Conservation (phyloP, 805 yeast genomes). For the Spathaspora gorwiae region DNA sequence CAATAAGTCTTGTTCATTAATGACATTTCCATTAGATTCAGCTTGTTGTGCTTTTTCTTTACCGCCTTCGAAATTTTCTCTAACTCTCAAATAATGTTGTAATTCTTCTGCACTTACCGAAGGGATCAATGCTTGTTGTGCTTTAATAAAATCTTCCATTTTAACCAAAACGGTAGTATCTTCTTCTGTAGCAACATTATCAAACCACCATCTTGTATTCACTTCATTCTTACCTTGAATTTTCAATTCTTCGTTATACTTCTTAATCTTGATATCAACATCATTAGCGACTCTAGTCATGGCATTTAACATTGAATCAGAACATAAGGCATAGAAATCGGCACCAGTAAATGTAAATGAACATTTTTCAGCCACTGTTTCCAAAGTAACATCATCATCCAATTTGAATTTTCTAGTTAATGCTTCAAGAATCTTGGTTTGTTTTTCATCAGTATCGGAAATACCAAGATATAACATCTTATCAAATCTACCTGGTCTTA, state of each 20-base stretch:
- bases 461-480: slow-evolving; percentile 92
- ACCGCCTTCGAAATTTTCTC: slow-evolving; percentile 77
- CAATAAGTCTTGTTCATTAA: slow-evolving; percentile 3
- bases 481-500: slow-evolving; percentile 94
- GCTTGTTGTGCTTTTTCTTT: slow-evolving; percentile 29
- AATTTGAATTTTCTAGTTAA: slow-evolving; percentile 78
- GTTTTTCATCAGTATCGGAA: slow-evolving; percentile 86
- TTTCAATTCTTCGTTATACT: slow-evolving; percentile 38
- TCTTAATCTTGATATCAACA: slow-evolving; percentile 61
- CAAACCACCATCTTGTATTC: slow-evolving; percentile 87
- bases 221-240: slow-evolving; percentile 39
- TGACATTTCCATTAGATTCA: not conserved
- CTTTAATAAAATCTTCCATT: slow-evolving; percentile 72
- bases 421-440: slow-evolving; percentile 79
- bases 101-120: slow-evolving; percentile 87
- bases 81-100: slow-evolving; percentile 72
- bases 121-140: slow-evolving; percentile 68
- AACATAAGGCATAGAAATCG: slow-evolving; percentile 92
- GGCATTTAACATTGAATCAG: slow-evolving; percentile 94
- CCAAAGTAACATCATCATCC: slow-evolving; percentile 54
- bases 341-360: slow-evolving; percentile 96
- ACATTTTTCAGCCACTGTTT: slow-evolving; percentile 59
- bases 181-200: slow-evolving; percentile 60
- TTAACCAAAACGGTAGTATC: slow-evolving; percentile 69
- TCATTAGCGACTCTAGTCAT: slow-evolving; percentile 84